A percentile compares a stretch with the other conserved stretches of the same genome.
These are phyloP conservation scores for Cynara cardunculus DNA, from an alignment of 129 eudicot genomes.

Conservation along the genomic window DNA sequence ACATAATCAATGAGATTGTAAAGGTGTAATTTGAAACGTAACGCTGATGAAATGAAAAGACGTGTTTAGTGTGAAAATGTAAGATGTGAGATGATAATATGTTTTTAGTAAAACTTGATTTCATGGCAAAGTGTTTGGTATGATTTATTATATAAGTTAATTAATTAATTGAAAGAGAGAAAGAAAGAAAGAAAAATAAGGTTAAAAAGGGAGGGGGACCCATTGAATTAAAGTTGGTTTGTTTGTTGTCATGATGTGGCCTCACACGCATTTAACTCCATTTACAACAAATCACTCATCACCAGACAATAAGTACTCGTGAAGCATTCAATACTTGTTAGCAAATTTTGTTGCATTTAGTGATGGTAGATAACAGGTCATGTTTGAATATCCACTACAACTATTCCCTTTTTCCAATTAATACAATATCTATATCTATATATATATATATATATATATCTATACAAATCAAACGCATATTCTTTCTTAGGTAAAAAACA, in stretches of 20 bases:
- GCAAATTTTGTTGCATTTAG: slow-evolving; percentile 9
- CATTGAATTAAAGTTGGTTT: not conserved
- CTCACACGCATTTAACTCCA: not conserved
- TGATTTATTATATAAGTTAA: too few species aligned
- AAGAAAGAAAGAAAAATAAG: not conserved
- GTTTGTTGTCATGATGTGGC: not conserved
- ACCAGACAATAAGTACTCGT: slow-evolving; percentile 8
- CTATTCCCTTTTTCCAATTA: too few species aligned
- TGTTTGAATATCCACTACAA: not conserved
- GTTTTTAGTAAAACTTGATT: not conserved
- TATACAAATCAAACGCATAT: too few species aligned
- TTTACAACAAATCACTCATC: not conserved
- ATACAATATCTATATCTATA: too few species aligned
- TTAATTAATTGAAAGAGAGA: too few species aligned
- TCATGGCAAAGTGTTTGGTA: not conserved
- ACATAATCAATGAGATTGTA: not conserved
- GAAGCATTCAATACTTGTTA: slow-evolving; percentile 17
- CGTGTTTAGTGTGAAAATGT: not conserved
- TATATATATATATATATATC: too few species aligned
- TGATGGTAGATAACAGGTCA: slow-evolving; percentile 7
- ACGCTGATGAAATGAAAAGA: not conserved
- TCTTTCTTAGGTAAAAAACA: too few species aligned
- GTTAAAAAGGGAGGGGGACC: not conserved
- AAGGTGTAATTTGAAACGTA: not conserved
- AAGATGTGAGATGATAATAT: not conserved